A percentile compares a stretch with the other conserved stretches of the same genome.
Evolutionary conservation across 2,329 filamentous ascomycete species (phyloP).

Genomic region (Pleomassaria siparia): DNA sequence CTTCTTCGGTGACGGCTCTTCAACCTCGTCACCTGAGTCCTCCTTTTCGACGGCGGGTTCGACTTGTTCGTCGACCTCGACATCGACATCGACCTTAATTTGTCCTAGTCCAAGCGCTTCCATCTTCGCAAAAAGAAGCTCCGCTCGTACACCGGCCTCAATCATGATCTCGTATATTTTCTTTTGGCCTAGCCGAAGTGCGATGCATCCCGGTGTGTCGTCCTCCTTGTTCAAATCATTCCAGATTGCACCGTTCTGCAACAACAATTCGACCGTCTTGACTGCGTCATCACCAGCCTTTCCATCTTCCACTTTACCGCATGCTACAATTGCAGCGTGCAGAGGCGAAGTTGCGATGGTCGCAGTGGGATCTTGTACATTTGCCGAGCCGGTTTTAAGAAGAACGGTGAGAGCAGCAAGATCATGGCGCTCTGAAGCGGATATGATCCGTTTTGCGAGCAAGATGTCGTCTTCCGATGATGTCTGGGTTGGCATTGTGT

Average conservation of each 20-base stretch:
- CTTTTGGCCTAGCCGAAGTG: conserved; percentile 34
- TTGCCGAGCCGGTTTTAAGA: conserved; percentile 40
- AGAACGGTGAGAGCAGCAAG: conserved; percentile 34
- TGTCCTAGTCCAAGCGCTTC: conserved; percentile 34
- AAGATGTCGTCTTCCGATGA: conserved; percentile 41
- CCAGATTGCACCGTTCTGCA: conserved; percentile 43
- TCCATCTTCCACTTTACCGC: conserved; percentile 29
- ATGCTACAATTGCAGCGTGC: conserved; percentile 37
- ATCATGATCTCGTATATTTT: conserved; percentile 42
- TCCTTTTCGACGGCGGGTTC: conserved; percentile 13
- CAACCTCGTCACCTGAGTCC: conserved; percentile 20
- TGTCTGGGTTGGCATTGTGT: conserved; percentile 34
- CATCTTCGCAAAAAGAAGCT: conserved; percentile 39
- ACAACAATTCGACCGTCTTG: conserved; percentile 33
- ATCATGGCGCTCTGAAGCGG: conserved; percentile 39
- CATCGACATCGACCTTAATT: conserved; percentile 21
- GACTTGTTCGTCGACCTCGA: neutral
- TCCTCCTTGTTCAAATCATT: conserved; percentile 42
- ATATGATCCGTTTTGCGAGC: conserved; percentile 41
- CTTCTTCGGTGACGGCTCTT: conserved; percentile 37
- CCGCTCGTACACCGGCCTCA: conserved; percentile 39
- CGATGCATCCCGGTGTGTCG: conserved; percentile 43
- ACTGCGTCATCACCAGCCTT: conserved; percentile 30
- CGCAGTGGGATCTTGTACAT: conserved; percentile 40
- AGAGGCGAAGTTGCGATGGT: conserved; percentile 37